Base-by-base conservation (phyloP, 768 basidiomycete species). In the Lactifluus piperatus region DNA sequence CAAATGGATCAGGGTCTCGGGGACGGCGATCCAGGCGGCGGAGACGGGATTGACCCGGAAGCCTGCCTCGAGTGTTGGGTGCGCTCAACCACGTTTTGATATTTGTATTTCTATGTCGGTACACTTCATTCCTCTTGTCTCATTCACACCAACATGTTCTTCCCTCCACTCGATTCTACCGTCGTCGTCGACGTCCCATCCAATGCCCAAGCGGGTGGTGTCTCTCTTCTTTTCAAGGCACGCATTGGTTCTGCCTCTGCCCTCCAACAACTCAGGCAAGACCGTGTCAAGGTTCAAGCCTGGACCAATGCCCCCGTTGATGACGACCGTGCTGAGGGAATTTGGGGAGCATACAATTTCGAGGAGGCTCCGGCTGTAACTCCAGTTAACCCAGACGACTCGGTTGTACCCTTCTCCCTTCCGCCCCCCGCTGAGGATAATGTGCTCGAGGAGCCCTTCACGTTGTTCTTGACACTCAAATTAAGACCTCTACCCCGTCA, bases 231-330 rank as follows among this genome's bases (percentile, higher is more conserved):
- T 41, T 57, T 64, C 58, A 53, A 57, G 43, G 64, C 65, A 51
- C 51, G 46, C 47, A 52, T 52, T 6, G 60, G 60, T 24, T 65
- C 60, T 48, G 57, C 62, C 51, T 59, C 58, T 43, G 54, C 57
- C 20, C 37, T 57, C 6, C 60, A 61, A 29, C 63, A 60, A 18
- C 52, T 54, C 54, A 51, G 39, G 44, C 51, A 47, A 3, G 54
- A 62, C 29, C 48, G 60, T 39, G 51, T 65, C 26, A 57, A 59
- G 41, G 61, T 66, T 13, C 63, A 66, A 57, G 64, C 60, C 7
- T 66, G 64, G 64, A 65, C 64, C 32, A 60, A 63, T 48, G 65
- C 64, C 5, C 62, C 65, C 49, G 56, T 58, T 36, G 54, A 52
- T 37, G 39, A 51, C 8, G 64, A 57, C 37, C 32, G 20, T 51